Percentiles rank a stretch among this genome's conserved stretches.
Evolutionary conservation across 176 grass and related monocot genomes (phyloP).

Genomic region (Zoysia pacifica): DNA sequence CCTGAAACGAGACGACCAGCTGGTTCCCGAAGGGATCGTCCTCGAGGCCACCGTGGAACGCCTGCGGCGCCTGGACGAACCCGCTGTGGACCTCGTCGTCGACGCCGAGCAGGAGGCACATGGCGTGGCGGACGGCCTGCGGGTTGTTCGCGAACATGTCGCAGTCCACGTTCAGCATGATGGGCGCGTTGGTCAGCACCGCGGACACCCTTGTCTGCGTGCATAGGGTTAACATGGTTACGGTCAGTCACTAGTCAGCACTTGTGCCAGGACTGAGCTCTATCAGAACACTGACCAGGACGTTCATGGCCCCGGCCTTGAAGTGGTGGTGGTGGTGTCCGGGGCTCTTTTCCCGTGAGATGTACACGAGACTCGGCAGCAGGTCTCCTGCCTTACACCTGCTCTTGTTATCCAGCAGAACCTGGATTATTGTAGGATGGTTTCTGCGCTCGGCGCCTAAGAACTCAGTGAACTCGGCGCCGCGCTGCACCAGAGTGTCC

Average conservation of each 20-base stretch:
- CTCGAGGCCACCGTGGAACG: slow-evolving; percentile 42
- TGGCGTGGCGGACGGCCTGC: slow-evolving; percentile 35
- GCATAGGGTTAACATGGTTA: background rate
- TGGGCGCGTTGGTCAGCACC: slow-evolving; percentile 50
- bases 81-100: slow-evolving; percentile 36
- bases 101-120: slow-evolving; percentile 53
- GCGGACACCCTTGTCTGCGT: slow-evolving; percentile 58
- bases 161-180: slow-evolving; percentile 77
- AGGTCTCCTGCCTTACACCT: background rate
- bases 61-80: slow-evolving; percentile 53
- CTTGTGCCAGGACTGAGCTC: background rate
- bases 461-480: slow-evolving; percentile 46
- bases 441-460: slow-evolving; percentile 31
- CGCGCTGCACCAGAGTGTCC: background rate
- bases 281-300: slow-evolving; percentile 30
- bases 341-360: slow-evolving; percentile 54
- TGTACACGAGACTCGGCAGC: slow-evolving; percentile 49
- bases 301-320: slow-evolving; percentile 65
- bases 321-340: slow-evolving; percentile 48
- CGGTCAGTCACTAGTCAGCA: background rate
- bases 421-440: slow-evolving; percentile 50
- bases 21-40: slow-evolving; percentile 70
- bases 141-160: slow-evolving; percentile 72
- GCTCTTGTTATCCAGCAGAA: slow-evolving; percentile 46
- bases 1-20: background rate